phyloP scores from a whole-genome alignment of 768 basidiomycete species.

The Boletus huronensis region DNA sequence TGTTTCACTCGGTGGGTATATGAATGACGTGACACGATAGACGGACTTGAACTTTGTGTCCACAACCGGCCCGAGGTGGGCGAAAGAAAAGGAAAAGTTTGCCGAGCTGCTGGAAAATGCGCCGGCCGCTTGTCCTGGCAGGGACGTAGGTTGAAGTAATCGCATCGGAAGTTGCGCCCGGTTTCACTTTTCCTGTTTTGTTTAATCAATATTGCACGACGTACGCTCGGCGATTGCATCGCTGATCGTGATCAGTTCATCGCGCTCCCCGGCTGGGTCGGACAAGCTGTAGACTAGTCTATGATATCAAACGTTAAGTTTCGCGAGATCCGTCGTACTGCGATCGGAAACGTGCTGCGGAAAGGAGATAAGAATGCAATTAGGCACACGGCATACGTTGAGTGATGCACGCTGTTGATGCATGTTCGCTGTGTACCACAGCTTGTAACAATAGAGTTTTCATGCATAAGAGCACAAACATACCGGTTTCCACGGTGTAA shows the following conservation, averaged over 20 bases:
- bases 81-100: neutral
- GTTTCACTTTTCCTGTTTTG: constrained; percentile 4
- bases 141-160: constrained; percentile 7
- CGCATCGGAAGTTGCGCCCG: constrained; percentile 11
- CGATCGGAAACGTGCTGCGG: constrained; percentile 15
- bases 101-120: constrained; percentile 8
- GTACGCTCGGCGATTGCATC: constrained; percentile 3
- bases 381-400: constrained; percentile 17
- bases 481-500: constrained; percentile 21
- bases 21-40: constrained; percentile 29
- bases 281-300: constrained; percentile 2
- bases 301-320: constrained; percentile 17
- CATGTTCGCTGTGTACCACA: constrained; percentile 23
- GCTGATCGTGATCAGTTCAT: constrained; percentile 17
- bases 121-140: constrained; percentile 13
- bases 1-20: constrained; percentile 14
- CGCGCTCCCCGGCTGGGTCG: constrained; percentile 12
- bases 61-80: constrained; percentile 15
- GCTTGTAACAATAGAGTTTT: constrained; percentile 21
- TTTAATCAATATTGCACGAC: neutral
- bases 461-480: constrained; percentile 7
- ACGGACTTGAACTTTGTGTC: constrained; percentile 26
- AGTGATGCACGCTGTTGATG: constrained; percentile 27
- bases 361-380: constrained; percentile 26
- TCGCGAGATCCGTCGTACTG: constrained; percentile 11